Conservation (phyloP, 2,329 filamentous ascomycete species). For the Ascochyta rabiei region DNA sequence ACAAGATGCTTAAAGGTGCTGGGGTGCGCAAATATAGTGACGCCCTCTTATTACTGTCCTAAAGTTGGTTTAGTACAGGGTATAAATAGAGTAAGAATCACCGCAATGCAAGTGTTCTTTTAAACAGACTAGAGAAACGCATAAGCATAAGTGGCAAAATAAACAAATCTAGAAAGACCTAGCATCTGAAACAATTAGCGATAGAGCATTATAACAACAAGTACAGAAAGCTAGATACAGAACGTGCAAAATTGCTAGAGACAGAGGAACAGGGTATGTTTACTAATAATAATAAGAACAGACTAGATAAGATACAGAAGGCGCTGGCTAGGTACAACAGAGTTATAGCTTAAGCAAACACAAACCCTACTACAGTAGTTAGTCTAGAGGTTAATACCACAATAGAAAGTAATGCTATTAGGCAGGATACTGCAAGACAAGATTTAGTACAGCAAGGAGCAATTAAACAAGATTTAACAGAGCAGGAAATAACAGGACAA, state of each 20-base stretch:
- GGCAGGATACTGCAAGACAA: neutral
- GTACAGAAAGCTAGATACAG: conserved; percentile 4
- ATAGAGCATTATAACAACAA: neutral
- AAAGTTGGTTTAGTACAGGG: neutral
- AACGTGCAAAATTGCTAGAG: conserved; percentile 2
- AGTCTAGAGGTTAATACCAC: neutral
- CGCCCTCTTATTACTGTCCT: neutral
- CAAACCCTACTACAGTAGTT: neutral
- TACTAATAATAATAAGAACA: neutral
- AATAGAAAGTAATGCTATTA: neutral
- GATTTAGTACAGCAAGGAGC: neutral
- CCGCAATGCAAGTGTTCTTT: neutral
- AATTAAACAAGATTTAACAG: neutral
- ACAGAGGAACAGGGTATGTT: neutral
- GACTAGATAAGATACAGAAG: neutral
- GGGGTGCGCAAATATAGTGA: neutral
- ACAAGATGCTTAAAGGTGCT: neutral
- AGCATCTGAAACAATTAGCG: neutral
- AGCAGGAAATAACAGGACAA: neutral
- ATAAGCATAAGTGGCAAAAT: neutral
- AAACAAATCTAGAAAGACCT: neutral
- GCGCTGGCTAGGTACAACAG: neutral
- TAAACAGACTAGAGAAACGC: neutral
- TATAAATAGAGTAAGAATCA: neutral
- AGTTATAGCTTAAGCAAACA: neutral